Evolutionary conservation across 2,329 filamentous ascomycete species (phyloP), one percentile per base, ranked within the genome.

Genomic region (Scopulariopsis brevicaulis): DNA sequence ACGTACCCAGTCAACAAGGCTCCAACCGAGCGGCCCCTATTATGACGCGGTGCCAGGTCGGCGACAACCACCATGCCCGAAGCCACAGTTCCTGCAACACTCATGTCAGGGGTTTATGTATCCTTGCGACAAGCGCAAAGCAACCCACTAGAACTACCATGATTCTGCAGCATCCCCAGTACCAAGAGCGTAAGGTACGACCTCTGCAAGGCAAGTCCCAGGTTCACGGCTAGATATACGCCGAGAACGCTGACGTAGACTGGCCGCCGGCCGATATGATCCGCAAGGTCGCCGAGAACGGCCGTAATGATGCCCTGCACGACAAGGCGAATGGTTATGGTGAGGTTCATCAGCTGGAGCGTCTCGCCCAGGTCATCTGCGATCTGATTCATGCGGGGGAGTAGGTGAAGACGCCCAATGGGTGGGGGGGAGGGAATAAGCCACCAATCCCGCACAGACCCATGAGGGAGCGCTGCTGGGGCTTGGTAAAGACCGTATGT

Each of bases 221-320:
- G 66, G 70, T 77, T 75, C 34, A 77, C 75, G 2, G 62, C 70
- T 1, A 76, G 62, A 61, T 75, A 80, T 22, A 80, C 69, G 34
- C 68, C 59, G 62, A 80, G 81, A 14, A 69, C 73, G 46, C 76
- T 57, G 1, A 79, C 64, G 61, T 77, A 80, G 1, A 74, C 74
- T 0, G 76, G 77, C 2, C 78, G 71, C 7, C 77, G 70, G 10
- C 79, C 78, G 18, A 71, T 61, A 46, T 65, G 69, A 64, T 82
- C 80, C 18, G 75, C 74, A 20, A 82, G 69, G 58, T 75, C 73
- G n/a, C 76, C 78, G 25, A 79, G 70, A 60, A 81, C 70, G 22
- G 73, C 68, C 0, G 79, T 79, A 1, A 77, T 73, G 10, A 78
- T 63, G 6, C 70, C 75, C 64, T 77, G 74, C 15, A 77, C 69